Conservation (phyloP, 768 basidiomycete genomes). For the Hericium rajendrae region DNA sequence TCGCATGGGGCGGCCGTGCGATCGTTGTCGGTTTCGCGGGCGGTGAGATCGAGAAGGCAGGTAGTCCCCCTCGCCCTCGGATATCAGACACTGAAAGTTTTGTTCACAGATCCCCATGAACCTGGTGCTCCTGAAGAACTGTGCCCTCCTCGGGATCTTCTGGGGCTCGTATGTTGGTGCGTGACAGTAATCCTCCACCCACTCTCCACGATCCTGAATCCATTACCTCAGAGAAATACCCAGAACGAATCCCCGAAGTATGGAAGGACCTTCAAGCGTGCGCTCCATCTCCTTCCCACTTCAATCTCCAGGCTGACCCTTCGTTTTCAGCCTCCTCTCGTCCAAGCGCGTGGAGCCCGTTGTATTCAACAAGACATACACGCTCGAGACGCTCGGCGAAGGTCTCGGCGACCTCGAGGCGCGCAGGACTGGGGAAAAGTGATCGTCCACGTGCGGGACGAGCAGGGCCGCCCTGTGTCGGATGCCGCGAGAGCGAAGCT, state of each 20-base stretch:
- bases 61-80: not conserved
- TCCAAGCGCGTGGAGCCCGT: slow-evolving; percentile 60
- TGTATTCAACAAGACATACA: slow-evolving; percentile 57
- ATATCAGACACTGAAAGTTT: not conserved
- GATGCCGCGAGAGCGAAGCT: not conserved
- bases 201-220: not conserved
- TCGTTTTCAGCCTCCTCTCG: slow-evolving; percentile 47
- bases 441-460: slow-evolving; percentile 54
- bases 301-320: not conserved
- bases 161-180: slow-evolving; percentile 77
- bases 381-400: slow-evolving; percentile 54
- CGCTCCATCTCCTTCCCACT: not conserved
- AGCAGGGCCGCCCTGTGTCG: slow-evolving; percentile 16
- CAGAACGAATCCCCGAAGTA: slow-evolving; percentile 49
- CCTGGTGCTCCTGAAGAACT: slow-evolving; percentile 72
- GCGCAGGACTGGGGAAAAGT: slow-evolving; percentile 93
- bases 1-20: slow-evolving; percentile 88
- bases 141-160: slow-evolving; percentile 74
- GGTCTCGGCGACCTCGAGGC: slow-evolving; percentile 70
- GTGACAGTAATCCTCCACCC: slow-evolving; percentile 19
- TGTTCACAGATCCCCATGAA: slow-evolving; percentile 67
- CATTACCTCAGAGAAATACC: slow-evolving; percentile 47
- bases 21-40: slow-evolving; percentile 92
- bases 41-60: slow-evolving; percentile 74
- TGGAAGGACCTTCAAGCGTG: slow-evolving; percentile 61